Percentiles rank a stretch among this genome's conserved stretches.
These are phyloP conservation scores for Plasmodium relictum DNA, from an alignment of 169 alveolate genomes.

Conservation along the genomic window DNA sequence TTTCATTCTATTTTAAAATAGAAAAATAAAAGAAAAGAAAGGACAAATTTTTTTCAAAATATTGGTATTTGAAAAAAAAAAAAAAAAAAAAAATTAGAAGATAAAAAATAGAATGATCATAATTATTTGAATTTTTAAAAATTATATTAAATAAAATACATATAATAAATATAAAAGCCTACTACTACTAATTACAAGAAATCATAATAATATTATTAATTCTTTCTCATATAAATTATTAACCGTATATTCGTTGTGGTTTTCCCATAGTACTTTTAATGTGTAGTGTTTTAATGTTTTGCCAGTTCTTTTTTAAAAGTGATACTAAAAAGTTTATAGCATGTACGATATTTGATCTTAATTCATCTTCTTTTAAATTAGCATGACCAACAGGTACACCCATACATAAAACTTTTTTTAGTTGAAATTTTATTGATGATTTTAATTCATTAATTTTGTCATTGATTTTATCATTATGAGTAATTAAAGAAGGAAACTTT, in stretches of 20 bases:
- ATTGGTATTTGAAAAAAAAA: constrained; percentile 78
- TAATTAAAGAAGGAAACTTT: constrained; percentile 99
- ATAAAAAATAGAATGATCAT: background rate
- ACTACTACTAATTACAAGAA: background rate
- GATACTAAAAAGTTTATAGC: constrained; percentile 99
- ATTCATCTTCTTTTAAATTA: constrained; percentile 97
- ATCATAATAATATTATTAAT: too few relatives aligned
- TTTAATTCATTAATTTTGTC: constrained; percentile 97
- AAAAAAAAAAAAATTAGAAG: constrained; percentile 40
- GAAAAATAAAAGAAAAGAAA: constrained; percentile 25
- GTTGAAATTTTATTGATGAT: constrained; percentile 94
- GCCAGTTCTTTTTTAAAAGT: constrained; percentile 99
- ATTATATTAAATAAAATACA: background rate
- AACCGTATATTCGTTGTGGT: constrained; percentile 97
- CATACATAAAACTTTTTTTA: constrained; percentile 97
- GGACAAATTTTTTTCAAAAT: constrained; percentile 68
- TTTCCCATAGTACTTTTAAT: constrained; percentile 99
- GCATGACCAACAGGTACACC: constrained; percentile 99
- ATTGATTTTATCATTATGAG: constrained; percentile 96
- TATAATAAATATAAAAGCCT: constrained; percentile 1
- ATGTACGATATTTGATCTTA: constrained; percentile 96
- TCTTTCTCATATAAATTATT: constrained; percentile 17
- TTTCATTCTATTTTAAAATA: constrained; percentile 18
- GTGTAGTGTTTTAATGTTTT: constrained; percentile 97
- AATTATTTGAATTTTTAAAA: background rate